Evolutionary conservation across 352 stramenopile species (phyloP), one percentile per base, ranked within the genome.

Genomic region (Pythium graminicola): DNA sequence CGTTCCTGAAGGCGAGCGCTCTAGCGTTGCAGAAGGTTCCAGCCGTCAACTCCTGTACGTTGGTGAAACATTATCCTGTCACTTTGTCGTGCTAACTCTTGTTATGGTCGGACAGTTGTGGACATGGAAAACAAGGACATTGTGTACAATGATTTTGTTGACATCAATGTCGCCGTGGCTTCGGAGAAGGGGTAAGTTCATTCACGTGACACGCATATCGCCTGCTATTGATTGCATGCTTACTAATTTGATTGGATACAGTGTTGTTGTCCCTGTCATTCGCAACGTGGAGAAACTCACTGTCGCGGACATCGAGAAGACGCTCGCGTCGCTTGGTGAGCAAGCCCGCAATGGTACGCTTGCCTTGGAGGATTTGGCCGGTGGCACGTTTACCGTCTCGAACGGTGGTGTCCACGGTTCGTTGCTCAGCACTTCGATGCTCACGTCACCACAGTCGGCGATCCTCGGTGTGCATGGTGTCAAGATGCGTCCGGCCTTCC

Each of bases 391-490:
- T 67, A 98, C 97, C 26, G 97, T 99, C 62, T 95, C 89, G 28
- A 99, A 99, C 71, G 95, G 95, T 49, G 96, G 95, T 41, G 96
- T 99, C 48, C 77, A 87, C 66, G 97, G 96, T 60, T 97, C 90
- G 49, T 69, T 99, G n/a, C 90, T 99, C 76, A 96, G 96, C 59
- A 99, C 97, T 36, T 97, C 96, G 40, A 99, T 99, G 77, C 96
- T 99, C 72, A 97, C 98, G 70, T 85, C 91, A 19, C 97, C 97
- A 29, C 97, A 99, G 67, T 97, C 85, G 51, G 97, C 97, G 41
- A 98, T 99, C 68, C 85, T 99, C 31, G 94, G 96, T 52, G 97
- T 99, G 81, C 97, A 99, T 71, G 94, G 93, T 33, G 97, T 97
- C 29, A 98, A 99, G 75, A 97, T 98, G 86, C 82, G 96, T 56